These are phyloP conservation scores for Amyloporia xantha DNA, from an alignment of 768 basidiomycete species.

Conservation along the genomic window DNA sequence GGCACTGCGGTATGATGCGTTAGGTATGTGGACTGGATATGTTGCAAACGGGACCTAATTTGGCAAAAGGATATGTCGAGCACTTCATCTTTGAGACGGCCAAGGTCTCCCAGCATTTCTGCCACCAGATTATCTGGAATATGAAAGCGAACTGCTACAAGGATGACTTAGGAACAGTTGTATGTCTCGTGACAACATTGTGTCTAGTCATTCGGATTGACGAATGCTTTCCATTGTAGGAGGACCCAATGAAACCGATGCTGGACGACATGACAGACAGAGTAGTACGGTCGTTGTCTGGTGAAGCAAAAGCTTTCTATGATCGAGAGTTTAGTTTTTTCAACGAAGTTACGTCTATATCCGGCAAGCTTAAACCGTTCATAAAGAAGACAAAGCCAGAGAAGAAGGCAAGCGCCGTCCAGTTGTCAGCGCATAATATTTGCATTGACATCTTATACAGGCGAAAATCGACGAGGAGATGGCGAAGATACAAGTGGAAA, in stretches of 20 bases:
- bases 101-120: conserved; percentile 95
- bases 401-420: conserved; percentile 65
- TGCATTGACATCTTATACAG: conserved; percentile 31
- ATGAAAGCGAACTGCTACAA: conserved; percentile 99
- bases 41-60: neutral
- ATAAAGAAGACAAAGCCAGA: conserved; percentile 94
- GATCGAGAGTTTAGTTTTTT: conserved; percentile 96
- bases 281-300: conserved; percentile 82
- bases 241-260: conserved; percentile 93
- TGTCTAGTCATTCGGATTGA: neutral
- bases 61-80: conserved; percentile 73
- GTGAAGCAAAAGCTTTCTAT: conserved; percentile 83
- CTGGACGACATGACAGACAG: conserved; percentile 80
- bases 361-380: conserved; percentile 92
- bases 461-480: conserved; percentile 99
- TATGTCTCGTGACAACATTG: conserved; percentile 26
- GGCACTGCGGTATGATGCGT: conserved; percentile 82
- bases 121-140: conserved; percentile 99
- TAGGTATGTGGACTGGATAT: conserved; percentile 45
- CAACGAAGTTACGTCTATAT: conserved; percentile 94
- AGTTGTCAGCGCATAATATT: no score
- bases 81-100: conserved; percentile 96
- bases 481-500: conserved; percentile 87
- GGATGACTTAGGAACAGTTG: conserved; percentile 84
- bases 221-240: conserved; percentile 37